Conservation (phyloP, 2,329 filamentous ascomycete genomes). For the Fusarium aywerte region DNA sequence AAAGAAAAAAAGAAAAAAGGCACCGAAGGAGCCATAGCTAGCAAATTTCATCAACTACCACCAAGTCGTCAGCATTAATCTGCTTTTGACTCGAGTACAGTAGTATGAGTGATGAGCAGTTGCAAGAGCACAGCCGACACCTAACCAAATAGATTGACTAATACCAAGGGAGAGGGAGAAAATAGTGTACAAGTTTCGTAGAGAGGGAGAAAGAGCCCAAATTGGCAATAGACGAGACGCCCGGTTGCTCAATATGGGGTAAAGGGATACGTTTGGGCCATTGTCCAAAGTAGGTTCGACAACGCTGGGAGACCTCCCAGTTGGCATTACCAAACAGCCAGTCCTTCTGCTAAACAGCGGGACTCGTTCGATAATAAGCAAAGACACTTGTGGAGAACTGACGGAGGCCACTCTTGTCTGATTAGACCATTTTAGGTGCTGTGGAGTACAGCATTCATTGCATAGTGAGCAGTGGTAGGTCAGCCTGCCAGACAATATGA, state of each 20-base stretch:
- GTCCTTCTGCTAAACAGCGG: constrained; percentile 25
- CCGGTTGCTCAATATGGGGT: not conserved
- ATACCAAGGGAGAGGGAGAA: constrained; percentile 9
- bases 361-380: constrained; percentile 37
- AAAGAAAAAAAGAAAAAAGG: not conserved
- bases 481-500: constrained; percentile 26
- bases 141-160: not conserved
- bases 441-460: not conserved
- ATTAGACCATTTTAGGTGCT: constrained; percentile 36
- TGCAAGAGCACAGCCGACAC: not conserved
- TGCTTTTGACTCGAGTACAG: constrained; percentile 30
- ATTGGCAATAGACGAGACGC: constrained; percentile 13
- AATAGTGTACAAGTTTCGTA: not conserved
- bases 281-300: not conserved
- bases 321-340: not conserved
- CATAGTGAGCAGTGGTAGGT: constrained; percentile 10
- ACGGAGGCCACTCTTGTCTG: constrained; percentile 37
- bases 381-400: constrained; percentile 23
- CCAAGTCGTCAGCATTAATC: constrained; percentile 14
- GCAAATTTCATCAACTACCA: not conserved
- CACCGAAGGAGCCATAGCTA: constrained; percentile 8
- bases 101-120: constrained; percentile 23
- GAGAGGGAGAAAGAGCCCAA: constrained; percentile 29
- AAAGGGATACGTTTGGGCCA: constrained; percentile 15
- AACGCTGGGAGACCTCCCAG: constrained; percentile 7